These are phyloP conservation scores for Aureobasidium sp. DNA, from an alignment of 2,329 filamentous ascomycete genomes.

Conservation along the genomic window DNA sequence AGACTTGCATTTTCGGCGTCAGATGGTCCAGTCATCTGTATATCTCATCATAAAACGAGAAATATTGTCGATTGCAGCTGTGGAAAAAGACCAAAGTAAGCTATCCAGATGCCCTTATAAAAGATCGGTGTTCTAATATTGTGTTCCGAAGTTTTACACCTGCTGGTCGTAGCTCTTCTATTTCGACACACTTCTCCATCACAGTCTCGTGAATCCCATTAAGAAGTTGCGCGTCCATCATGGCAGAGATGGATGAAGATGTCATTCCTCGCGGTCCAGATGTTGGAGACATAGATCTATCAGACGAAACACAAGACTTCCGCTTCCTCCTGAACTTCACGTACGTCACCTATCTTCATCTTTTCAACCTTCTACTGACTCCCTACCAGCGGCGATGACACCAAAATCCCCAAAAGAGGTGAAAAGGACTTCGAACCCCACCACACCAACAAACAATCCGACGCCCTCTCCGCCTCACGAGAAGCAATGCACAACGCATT, in stretches of 20 bases:
- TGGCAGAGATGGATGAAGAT: slow-evolving; percentile 32
- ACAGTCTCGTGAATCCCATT: too few relatives aligned
- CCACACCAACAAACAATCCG: slow-evolving; percentile 72
- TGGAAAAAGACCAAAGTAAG: too few relatives aligned
- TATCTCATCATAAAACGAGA: too few relatives aligned
- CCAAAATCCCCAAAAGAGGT: slow-evolving; percentile 73
- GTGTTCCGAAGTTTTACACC: too few relatives aligned
- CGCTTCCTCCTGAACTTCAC: slow-evolving; percentile 57
- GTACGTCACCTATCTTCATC: too few relatives aligned
- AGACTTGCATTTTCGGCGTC: not conserved
- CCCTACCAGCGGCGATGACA: slow-evolving; percentile 21
- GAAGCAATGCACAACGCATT: slow-evolving; percentile 85
- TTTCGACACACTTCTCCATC: not conserved
- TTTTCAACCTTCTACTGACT: slow-evolving; percentile 5
- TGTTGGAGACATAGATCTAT: slow-evolving; percentile 66
- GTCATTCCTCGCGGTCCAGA: slow-evolving; percentile 45
- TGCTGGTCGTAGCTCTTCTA: not conserved
- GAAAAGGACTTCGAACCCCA: slow-evolving; percentile 98
- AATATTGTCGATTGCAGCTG: too few relatives aligned
- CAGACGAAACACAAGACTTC: slow-evolving; percentile 82
- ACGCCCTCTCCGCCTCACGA: slow-evolving; percentile 70
- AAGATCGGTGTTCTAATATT: too few relatives aligned
- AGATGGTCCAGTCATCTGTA: not conserved
- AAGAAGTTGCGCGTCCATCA: slow-evolving; percentile 12
- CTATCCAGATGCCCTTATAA: too few relatives aligned